Conservation (phyloP, 2,329 filamentous ascomycete species). For the Claviceps sp. region DNA sequence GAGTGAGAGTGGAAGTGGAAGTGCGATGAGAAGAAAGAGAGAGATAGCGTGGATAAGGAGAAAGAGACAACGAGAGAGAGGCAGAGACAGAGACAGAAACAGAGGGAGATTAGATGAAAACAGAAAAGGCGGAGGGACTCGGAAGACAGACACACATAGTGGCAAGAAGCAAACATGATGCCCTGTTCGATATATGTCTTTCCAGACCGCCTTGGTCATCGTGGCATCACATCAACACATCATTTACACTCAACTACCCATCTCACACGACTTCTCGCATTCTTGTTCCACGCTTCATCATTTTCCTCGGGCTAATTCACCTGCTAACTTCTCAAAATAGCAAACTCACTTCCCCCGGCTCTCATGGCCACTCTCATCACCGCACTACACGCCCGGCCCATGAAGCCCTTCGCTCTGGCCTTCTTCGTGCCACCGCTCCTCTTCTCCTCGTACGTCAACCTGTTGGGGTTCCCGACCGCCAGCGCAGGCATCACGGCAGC, state of each 20-base stretch:
- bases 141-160: too few species aligned
- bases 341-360: constrained; percentile 39
- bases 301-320: too few species aligned
- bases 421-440: constrained; percentile 25
- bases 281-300: too few species aligned
- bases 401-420: constrained; percentile 37
- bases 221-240: neutral
- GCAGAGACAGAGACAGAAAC: neutral
- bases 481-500: constrained; percentile 42
- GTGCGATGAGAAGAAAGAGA: too few species aligned
- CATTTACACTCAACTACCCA: neutral
- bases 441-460: constrained; percentile 45
- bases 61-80: too few species aligned
- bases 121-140: too few species aligned
- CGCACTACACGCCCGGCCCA: constrained; percentile 41
- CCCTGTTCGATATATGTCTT: neutral
- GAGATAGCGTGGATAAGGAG: too few species aligned
- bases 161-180: too few species aligned
- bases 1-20: too few species aligned
- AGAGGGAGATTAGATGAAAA: neutral
- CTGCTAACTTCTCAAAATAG: constrained; percentile 17
- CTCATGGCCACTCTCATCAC: constrained; percentile 43
- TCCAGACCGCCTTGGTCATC: neutral
- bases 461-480: constrained; percentile 44
- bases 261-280: neutral